Evolutionary conservation across 805 yeast species (phyloP), one percentile per base, ranked within the genome.

Genomic region (Candida corydali): DNA sequence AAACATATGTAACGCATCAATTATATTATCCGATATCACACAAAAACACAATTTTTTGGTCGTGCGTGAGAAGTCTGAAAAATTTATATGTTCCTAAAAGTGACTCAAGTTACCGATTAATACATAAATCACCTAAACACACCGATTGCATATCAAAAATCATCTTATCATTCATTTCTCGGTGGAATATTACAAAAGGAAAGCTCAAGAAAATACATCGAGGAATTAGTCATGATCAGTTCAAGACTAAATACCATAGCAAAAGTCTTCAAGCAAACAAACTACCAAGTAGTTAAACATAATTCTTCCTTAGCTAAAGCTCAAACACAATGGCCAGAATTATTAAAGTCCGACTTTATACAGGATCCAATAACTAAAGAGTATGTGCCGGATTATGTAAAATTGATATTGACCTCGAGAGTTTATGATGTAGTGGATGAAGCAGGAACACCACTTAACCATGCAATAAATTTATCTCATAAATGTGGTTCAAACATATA

Each of bases 351-450:
- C 26, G 93, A 84, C 52, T 59, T 79, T 24, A 62, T 70, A 16
- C 57, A 72, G 3, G 72, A 74, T 39, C 30, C 38, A 11, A 83
- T 43, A n/a, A 25, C 28, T 3, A 27, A 31, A 14, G 69, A 79
- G n/a, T 32, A 31, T 19, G 69, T 79, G 10, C 97, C 98, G n/a
- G 97, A 93, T 65, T 93, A 93, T 54, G 78, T 93, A 45, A 84
- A 94, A 54, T 68, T 93, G 62, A 88, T 91, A 34, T 67, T 93
- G 37, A 86, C 97, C 1, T 85, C 97, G 2, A 70, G 96, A 40
- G 98, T 93, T 2, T 94, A 94, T 59, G 98, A 94, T 52, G 96
- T 87, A 8, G 82, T 93, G 27, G 81, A 85, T 30, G 54, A 61
- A 29, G 70, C 64, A 1, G 98, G 93, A 45, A 80, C 96, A 0